Evolutionary conservation across 495 filamentous ascomycete genomes (phyloP).

Genomic region (Trichoderma orchidacearum): DNA sequence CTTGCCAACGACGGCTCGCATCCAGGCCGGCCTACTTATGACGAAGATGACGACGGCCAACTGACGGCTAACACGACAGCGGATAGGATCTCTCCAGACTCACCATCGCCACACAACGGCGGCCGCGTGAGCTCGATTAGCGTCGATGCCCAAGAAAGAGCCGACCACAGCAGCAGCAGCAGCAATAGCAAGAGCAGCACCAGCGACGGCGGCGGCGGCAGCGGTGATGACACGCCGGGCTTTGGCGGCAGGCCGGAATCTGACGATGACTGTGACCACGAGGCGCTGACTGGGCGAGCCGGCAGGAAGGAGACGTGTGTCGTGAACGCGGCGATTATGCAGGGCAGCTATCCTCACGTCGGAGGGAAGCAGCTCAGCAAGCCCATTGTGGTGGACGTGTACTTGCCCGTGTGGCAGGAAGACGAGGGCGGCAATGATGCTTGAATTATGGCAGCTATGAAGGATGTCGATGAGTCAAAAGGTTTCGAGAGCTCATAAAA

Average conservation of each 20-base stretch:
- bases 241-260: slow-evolving; percentile 22
- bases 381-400: slow-evolving; percentile 65
- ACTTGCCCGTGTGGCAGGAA: slow-evolving; percentile 44
- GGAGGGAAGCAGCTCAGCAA: slow-evolving; percentile 50
- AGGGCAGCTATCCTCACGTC: slow-evolving; percentile 48
- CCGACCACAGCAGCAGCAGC: not conserved
- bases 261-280: slow-evolving; percentile 23
- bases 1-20: slow-evolving; percentile 19
- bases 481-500: too few relatives aligned
- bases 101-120: too few relatives aligned
- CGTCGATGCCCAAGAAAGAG: not conserved
- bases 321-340: slow-evolving; percentile 63
- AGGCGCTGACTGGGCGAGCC: slow-evolving; percentile 23
- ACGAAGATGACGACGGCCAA: not conserved
- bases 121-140: too few relatives aligned
- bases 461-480: not conserved
- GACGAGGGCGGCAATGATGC: not conserved
- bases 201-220: not conserved
- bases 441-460: not conserved
- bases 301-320: slow-evolving; percentile 59
- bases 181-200: not conserved
- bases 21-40: slow-evolving; percentile 2
- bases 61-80: not conserved
- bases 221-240: slow-evolving; percentile 14
- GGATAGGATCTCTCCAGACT: too few relatives aligned